These are phyloP conservation scores for Exophiala viscosa DNA, from an alignment of 2,329 filamentous ascomycete genomes.

Conservation along the genomic window DNA sequence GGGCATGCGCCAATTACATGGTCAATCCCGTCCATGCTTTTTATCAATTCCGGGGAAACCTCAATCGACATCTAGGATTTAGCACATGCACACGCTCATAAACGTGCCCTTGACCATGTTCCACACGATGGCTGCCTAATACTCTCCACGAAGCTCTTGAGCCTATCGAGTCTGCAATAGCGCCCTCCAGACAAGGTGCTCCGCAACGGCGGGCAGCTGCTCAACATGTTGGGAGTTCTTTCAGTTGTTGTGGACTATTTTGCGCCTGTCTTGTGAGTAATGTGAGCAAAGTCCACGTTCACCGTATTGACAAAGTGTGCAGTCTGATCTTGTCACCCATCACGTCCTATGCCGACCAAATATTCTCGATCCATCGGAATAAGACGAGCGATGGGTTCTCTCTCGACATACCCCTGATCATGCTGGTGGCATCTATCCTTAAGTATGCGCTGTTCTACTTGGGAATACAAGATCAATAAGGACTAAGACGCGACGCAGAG, in stretches of 20 bases:
- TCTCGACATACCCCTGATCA: constrained; percentile 64
- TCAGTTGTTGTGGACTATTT: constrained; percentile 42
- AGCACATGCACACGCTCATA: no score
- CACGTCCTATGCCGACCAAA: constrained; percentile 65
- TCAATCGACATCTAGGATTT: no score
- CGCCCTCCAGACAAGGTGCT: not conserved
- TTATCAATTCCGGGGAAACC: no score
- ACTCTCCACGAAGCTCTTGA: not conserved
- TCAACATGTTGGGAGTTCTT: constrained; percentile 15
- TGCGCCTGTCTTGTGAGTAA: constrained; percentile 47
- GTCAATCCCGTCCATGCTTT: no score
- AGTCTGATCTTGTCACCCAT: constrained; percentile 61
- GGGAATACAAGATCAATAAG: not conserved
- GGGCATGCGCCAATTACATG: no score
- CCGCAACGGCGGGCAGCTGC: not conserved
- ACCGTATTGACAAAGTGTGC: not conserved
- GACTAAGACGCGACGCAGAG: constrained; percentile 35
- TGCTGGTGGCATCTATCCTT: constrained; percentile 61
- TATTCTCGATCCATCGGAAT: constrained; percentile 59
- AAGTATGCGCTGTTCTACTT: constrained; percentile 45
- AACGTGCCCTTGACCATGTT: no score
- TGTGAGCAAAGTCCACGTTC: constrained; percentile 4
- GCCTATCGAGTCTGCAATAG: not conserved
- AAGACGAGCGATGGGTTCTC: constrained; percentile 62
- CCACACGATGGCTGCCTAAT: not conserved